Conservation (phyloP, 345 rosid species). For the Sonneratia caseolaris region DNA sequence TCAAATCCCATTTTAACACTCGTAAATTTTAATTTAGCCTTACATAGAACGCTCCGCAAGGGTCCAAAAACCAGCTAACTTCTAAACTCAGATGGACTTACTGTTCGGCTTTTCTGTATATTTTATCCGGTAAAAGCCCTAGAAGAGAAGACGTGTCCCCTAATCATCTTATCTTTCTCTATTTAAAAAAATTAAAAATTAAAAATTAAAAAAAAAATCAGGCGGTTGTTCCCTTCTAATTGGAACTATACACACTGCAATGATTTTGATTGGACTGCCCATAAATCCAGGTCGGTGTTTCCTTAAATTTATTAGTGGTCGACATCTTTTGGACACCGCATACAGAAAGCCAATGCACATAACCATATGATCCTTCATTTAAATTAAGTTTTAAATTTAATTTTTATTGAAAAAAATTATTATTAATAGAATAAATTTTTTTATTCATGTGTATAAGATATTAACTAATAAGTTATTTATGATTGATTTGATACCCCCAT, state of each 20-base stretch:
- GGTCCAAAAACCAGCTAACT: neutral
- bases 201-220: neutral
- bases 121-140: conserved; percentile 5
- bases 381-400: no score
- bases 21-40: no score
- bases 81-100: neutral
- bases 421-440: no score
- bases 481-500: conserved; percentile 2
- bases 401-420: no score
- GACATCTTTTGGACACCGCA: no score
- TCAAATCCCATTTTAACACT: no score
- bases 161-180: neutral
- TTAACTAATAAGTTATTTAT: neutral
- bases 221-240: conserved; percentile 1
- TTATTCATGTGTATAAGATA: no score
- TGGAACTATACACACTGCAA: conserved; percentile 12
- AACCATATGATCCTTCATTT: no score
- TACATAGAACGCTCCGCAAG: neutral
- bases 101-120: neutral
- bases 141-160: neutral
- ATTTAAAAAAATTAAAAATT: no score
- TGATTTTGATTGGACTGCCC: conserved; percentile 23
- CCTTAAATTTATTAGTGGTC: neutral
- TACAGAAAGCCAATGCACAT: no score
- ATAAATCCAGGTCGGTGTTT: conserved; percentile 1